Evolutionary conservation across 495 filamentous ascomycete genomes (phyloP).

Genomic region (Cryomyces minteri): DNA sequence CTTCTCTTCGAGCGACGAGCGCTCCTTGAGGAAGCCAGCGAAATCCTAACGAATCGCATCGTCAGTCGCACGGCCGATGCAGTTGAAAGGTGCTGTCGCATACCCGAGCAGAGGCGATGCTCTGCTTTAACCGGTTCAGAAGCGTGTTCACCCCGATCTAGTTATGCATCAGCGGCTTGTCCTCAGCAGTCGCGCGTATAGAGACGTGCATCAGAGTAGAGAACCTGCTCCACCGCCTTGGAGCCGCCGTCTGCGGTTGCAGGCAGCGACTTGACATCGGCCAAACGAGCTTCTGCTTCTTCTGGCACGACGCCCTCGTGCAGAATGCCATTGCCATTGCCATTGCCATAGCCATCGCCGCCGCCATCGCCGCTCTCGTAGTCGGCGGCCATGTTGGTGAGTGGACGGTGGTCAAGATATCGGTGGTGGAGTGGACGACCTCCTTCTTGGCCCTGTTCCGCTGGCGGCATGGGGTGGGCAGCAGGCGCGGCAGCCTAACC

Average conservation of each 20-base stretch:
- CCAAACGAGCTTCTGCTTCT: not conserved
- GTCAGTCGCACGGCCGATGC: not conserved
- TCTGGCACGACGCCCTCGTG: not conserved
- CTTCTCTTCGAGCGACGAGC: constrained; percentile 21
- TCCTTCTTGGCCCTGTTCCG: too few species aligned
- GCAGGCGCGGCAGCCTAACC: too few species aligned
- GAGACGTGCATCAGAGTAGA: constrained; percentile 45
- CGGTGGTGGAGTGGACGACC: too few species aligned
- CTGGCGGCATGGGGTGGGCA: too few species aligned
- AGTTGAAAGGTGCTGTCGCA: constrained; percentile 11
- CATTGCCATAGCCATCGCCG: not conserved
- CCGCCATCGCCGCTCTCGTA: not conserved
- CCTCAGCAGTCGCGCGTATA: not conserved
- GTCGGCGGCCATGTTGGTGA: not conserved
- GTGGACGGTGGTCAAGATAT: too few species aligned
- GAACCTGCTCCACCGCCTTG: constrained; percentile 35
- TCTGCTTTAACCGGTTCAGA: constrained; percentile 87
- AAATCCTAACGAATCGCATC: constrained; percentile 47
- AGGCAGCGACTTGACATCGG: not conserved
- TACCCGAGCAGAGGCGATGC: constrained; percentile 79
- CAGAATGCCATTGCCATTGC: not conserved
- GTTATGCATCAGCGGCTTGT: constrained; percentile 1
- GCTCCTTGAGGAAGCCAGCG: constrained; percentile 42
- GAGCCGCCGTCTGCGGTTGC: constrained; percentile 4
- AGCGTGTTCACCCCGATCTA: constrained; percentile 70